Evolutionary conservation across 441 rosid genomes (phyloP), one percentile per base, ranked within the genome.

Genomic region (Hura crepitans): DNA sequence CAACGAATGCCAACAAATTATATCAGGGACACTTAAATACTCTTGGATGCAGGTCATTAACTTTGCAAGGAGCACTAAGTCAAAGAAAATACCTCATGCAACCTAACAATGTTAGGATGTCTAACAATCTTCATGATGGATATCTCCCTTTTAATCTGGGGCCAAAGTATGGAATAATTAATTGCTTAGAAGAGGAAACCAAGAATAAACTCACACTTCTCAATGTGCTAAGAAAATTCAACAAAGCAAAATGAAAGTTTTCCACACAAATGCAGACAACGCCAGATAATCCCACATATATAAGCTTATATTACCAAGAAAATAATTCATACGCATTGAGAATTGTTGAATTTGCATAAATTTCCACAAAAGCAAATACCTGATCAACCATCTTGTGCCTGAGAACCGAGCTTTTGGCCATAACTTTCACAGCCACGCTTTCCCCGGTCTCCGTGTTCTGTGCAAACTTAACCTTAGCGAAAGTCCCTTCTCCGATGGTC

Each of bases 51-150:
- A 65, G 37, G 31, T 28, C 18, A 47, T 25, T n/a, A 46, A 37
- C 23, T n/a, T 13, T 5, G 53, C 9, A 2, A 37, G 42, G 13
- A 64, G 12, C 1, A 61, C 10, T 7, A 6, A 62, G 74, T 42
- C 46, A 33, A 70, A 23, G 43, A 62, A 51, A 15, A 42, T 25
- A 74, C 99, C 96, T 92, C 99, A 18, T 90, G 85, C 60, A 95
- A 85, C 68, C 97, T 93, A 73, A 90, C 99, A 60, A 92, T 93
- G 17, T 78, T 77, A 76, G 99, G 99, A 83, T 95, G 99, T 39
- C 99, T 86, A 68, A 95, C 99, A 76, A 95, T 94, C 85, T 92
- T 95, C 99, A 95, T 95, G 17, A 95, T 92, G 28, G 95, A 92
- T 81, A 95, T 95, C 93, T 95, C 99, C 73, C 89, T 82, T 83